phyloP scores from a whole-genome alignment of 2,329 filamentous ascomycete genomes.

The Stagonosporopsis chrysanthemi region DNA sequence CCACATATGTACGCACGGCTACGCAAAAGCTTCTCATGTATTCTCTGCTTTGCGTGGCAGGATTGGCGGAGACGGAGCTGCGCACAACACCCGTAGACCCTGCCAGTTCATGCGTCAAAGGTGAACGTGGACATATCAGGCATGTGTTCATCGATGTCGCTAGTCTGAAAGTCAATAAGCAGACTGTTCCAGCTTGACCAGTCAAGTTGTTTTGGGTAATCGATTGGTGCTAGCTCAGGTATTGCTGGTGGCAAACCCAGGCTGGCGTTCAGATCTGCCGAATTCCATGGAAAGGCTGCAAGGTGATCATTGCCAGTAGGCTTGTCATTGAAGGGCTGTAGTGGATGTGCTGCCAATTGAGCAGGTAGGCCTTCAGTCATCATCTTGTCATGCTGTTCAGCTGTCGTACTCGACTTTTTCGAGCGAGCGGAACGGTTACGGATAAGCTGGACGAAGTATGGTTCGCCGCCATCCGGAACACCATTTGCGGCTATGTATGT shows the following conservation, averaged over 20 bases:
- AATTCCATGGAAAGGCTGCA: conserved; percentile 24
- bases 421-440: conserved; percentile 15
- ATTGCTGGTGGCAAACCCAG: conserved; percentile 12
- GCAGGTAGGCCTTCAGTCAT: too few species aligned
- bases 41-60: too few species aligned
- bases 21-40: too few species aligned
- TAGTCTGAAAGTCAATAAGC: conserved; percentile 33
- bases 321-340: neutral
- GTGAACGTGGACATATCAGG: neutral
- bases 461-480: conserved; percentile 22
- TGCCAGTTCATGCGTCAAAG: neutral
- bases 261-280: conserved; percentile 18
- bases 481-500: conserved; percentile 29
- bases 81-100: neutral
- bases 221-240: conserved; percentile 15
- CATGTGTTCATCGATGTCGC: neutral
- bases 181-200: conserved; percentile 42
- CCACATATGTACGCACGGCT: too few species aligned
- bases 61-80: neutral
- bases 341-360: neutral
- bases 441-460: conserved; percentile 33
- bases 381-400: neutral
- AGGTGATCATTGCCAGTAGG: neutral
- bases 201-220: conserved; percentile 33
- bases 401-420: neutral